Percentiles rank a stretch among this genome's conserved stretches.
These are phyloP conservation scores for Saturnispora zaruensis DNA, from an alignment of 805 yeast species.

Conservation along the genomic window DNA sequence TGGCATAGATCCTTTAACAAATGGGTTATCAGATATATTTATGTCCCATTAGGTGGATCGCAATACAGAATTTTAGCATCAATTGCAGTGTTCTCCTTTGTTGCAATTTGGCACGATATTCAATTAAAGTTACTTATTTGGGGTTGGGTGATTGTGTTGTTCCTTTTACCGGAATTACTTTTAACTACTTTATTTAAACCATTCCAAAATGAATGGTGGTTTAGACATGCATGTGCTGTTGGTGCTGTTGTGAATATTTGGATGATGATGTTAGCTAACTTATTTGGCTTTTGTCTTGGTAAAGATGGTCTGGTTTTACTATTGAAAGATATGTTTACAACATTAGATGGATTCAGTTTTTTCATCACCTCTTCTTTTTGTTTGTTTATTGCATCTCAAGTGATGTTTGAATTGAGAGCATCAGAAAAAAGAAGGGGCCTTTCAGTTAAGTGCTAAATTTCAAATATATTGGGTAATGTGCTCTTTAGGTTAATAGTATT, in stretches of 20 bases:
- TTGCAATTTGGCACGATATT: conserved; percentile 97
- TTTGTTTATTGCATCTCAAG: conserved; percentile 78
- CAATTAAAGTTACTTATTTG: conserved; percentile 77
- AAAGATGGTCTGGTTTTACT: conserved; percentile 69
- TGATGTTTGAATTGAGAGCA: conserved; percentile 91
- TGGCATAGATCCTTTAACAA: conserved; percentile 95
- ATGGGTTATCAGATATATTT: conserved; percentile 84
- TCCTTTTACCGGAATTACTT: conserved; percentile 75
- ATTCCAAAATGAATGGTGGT: conserved; percentile 48
- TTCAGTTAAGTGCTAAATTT: conserved; percentile 60
- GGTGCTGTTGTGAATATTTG: conserved; percentile 90
- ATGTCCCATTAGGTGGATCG: conserved; percentile 86
- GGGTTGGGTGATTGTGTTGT: conserved; percentile 93
- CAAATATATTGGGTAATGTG: not conserved
- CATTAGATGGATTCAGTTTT: conserved; percentile 59
- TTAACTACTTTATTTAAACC: conserved; percentile 39
- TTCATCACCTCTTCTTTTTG: conserved; percentile 52
- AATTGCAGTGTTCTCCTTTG: conserved; percentile 84
- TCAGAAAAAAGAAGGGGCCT: conserved; percentile 78
- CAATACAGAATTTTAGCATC: conserved; percentile 64
- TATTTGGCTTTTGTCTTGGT: conserved; percentile 92
- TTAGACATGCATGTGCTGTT: conserved; percentile 68
- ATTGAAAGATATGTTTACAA: conserved; percentile 61
- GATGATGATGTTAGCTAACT: conserved; percentile 97
- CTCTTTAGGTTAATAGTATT: conserved; percentile 20